Conservation (phyloP, 495 filamentous ascomycete species). For the Emericellopsis terricola region DNA sequence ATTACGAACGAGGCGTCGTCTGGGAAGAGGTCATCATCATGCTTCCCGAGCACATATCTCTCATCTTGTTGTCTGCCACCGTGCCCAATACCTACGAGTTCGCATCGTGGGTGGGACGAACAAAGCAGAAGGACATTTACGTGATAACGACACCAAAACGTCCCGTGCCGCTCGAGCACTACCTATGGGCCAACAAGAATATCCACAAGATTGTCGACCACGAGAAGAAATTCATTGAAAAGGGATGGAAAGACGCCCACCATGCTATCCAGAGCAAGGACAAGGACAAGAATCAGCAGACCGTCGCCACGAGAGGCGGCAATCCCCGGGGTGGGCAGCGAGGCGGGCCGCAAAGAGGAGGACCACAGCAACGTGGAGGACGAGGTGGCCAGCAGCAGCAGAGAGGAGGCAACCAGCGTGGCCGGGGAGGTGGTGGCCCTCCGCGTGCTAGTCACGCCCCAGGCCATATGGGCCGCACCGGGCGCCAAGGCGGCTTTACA, state of each 20-base stretch:
- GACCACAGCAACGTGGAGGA: slow-evolving; percentile 33
- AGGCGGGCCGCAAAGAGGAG: slow-evolving; percentile 27
- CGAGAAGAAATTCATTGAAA: slow-evolving; percentile 76
- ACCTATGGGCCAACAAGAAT: slow-evolving; percentile 79
- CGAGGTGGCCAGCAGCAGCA: slow-evolving; percentile 28
- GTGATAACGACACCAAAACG: slow-evolving; percentile 95
- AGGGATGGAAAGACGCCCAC: slow-evolving; percentile 90
- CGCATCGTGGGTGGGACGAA: slow-evolving; percentile 93
- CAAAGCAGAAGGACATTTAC: slow-evolving; percentile 97
- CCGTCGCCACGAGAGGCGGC: slow-evolving; percentile 37
- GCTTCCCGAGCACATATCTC: slow-evolving; percentile 88
- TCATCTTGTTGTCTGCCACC: slow-evolving; percentile 89
- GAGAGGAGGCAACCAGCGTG: slow-evolving; percentile 33
- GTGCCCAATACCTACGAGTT: slow-evolving; percentile 97
- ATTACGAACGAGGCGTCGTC: slow-evolving; percentile 89
- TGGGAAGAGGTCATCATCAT: slow-evolving; percentile 99
- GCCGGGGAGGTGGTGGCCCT: slow-evolving; percentile 38
- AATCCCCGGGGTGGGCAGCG: slow-evolving; percentile 20
- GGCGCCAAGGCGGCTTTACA: slow-evolving; percentile 65
- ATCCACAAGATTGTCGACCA: slow-evolving; percentile 90
- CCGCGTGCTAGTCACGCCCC: slow-evolving; percentile 37
- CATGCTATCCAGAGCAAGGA: slow-evolving; percentile 66
- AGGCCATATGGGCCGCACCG: slow-evolving; percentile 77
- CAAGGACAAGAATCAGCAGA: slow-evolving; percentile 22
- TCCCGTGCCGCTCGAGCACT: slow-evolving; percentile 89